phyloP scores from a whole-genome alignment of 2,329 filamentous ascomycete genomes.

The Diaporthe sp. region DNA sequence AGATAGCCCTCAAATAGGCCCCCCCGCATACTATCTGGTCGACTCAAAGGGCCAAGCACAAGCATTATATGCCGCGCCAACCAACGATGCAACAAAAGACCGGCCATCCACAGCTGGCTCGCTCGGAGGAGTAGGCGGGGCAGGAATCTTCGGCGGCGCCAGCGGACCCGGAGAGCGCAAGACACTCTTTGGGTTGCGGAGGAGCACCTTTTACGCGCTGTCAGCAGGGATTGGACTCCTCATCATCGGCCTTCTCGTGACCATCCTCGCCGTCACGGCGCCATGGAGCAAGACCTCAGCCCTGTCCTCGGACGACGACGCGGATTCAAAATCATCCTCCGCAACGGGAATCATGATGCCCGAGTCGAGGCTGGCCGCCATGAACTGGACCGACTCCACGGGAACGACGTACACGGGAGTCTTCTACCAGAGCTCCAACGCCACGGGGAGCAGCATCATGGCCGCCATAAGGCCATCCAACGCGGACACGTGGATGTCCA shows the following conservation, averaged over 20 bases:
- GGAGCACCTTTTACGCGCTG: slow-evolving; percentile 24
- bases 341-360: slow-evolving; percentile 13
- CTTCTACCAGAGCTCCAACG: slow-evolving; percentile 29
- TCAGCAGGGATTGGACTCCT: slow-evolving; percentile 19
- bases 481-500: not conserved
- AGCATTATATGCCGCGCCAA: slow-evolving; percentile 25
- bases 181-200: slow-evolving; percentile 27
- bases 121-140: slow-evolving; percentile 1
- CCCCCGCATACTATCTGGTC: slow-evolving; percentile 31
- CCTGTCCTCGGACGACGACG: not conserved
- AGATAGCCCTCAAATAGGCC: slow-evolving; percentile 20
- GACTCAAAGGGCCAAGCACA: slow-evolving; percentile 31
- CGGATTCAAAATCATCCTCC: not conserved
- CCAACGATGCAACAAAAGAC: not conserved
- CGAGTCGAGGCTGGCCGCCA: slow-evolving; percentile 26
- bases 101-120: not conserved
- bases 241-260: slow-evolving; percentile 25
- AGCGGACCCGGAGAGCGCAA: not conserved
- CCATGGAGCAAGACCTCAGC: not conserved
- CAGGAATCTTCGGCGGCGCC: not conserved
- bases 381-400: slow-evolving; percentile 28
- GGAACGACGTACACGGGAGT: slow-evolving; percentile 27
- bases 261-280: slow-evolving; percentile 23
- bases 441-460: slow-evolving; percentile 21
- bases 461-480: slow-evolving; percentile 8